A percentile compares a stretch with the other conserved stretches of the same genome.
Conservation (phyloP, 202 grass and related monocot species). For the Hordeum pubiflorum region DNA sequence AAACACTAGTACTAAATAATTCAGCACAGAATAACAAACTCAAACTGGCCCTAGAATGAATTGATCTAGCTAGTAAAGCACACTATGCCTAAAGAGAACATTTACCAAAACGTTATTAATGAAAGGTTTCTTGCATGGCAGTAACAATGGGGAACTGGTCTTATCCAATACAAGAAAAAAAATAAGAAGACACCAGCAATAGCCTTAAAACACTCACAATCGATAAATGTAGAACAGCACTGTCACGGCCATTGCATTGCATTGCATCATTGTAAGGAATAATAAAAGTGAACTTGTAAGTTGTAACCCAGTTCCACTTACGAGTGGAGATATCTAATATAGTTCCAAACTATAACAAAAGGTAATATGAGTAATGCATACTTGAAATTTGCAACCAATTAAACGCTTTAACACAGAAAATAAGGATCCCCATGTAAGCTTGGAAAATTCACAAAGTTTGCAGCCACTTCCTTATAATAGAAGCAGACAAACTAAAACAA, state of each 20-base stretch:
- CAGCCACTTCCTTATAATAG: constrained; percentile 11
- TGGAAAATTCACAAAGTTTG: constrained; percentile 1
- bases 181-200: neutral
- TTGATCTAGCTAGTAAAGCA: neutral
- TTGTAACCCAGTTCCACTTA: neutral
- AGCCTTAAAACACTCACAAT: neutral
- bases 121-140: neutral
- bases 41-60: too few species aligned
- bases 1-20: too few species aligned
- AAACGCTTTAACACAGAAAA: neutral
- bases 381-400: constrained; percentile 5
- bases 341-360: neutral
- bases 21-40: too few species aligned
- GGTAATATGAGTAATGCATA: neutral
- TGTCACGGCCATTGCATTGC: neutral
- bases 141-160: constrained; percentile 3
- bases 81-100: too few species aligned
- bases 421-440: neutral
- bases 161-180: neutral
- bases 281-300: neutral
- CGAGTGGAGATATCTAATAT: neutral
- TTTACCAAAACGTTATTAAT: too few species aligned
- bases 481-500: constrained; percentile 15
- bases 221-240: constrained; percentile 3
- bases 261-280: neutral